A percentile compares a stretch with the other conserved stretches of the same genome.
These are phyloP conservation scores for Pseudoscleropodium purum DNA, from an alignment of 225 moss, liverwort and hornwort species.

Conservation along the genomic window DNA sequence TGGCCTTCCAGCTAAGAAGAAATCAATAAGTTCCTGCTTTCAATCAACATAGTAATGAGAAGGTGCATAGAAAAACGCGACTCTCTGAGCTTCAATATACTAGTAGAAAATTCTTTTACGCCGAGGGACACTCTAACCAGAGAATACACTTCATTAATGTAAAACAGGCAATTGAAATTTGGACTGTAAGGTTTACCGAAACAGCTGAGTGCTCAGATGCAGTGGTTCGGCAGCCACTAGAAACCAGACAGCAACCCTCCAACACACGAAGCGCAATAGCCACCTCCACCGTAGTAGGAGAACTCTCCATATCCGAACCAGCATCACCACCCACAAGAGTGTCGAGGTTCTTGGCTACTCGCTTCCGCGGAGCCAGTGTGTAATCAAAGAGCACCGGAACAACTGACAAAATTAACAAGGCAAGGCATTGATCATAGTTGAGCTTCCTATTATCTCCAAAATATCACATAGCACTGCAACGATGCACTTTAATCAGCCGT, in stretches of 20 bases:
- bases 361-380: constrained; percentile 58
- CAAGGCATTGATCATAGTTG: not conserved
- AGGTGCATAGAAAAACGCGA: not conserved
- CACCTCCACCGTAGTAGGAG: constrained; percentile 59
- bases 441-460: not conserved
- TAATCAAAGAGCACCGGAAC: constrained; percentile 84
- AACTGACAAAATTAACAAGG: constrained; percentile 40
- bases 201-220: constrained; percentile 61
- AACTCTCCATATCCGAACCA: constrained; percentile 37
- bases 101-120: not conserved
- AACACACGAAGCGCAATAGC: constrained; percentile 75
- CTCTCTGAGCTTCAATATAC: not conserved
- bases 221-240: constrained; percentile 56
- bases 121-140: not conserved
- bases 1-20: constrained; percentile 58
- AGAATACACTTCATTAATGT: not conserved
- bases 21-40: constrained; percentile 67
- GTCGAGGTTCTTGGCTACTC: constrained; percentile 35
- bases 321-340: constrained; percentile 7
- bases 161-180: not conserved
- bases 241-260: constrained; percentile 91
- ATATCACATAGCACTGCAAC: not conserved
- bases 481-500: not conserved
- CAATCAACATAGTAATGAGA: constrained; percentile 1
- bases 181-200: constrained; percentile 2